Conservation (phyloP, 768 basidiomycete species). For the Nevesoporus exiguus region DNA sequence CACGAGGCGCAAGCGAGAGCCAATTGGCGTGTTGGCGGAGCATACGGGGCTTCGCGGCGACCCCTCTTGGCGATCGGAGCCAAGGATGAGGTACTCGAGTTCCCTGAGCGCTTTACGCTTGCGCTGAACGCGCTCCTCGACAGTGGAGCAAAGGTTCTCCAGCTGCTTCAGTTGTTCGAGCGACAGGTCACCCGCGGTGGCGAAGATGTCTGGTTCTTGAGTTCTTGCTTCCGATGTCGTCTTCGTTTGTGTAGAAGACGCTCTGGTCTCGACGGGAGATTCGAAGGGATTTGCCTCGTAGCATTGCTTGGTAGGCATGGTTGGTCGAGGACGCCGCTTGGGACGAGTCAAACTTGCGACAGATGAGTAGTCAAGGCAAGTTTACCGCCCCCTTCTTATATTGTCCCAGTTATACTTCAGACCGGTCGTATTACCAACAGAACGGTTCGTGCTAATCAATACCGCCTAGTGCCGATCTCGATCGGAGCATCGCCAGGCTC, state of each 20-base stretch:
- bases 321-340: not conserved
- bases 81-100: slow-evolving; percentile 21
- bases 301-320: slow-evolving; percentile 8
- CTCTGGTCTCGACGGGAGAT: slow-evolving; percentile 16
- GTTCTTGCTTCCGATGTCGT: not conserved
- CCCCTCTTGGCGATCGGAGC: slow-evolving; percentile 6
- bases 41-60: slow-evolving; percentile 19
- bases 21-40: slow-evolving; percentile 22
- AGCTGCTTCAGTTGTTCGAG: slow-evolving; percentile 27
- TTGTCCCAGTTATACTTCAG: not conserved
- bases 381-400: slow-evolving; percentile 11
- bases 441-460: not conserved
- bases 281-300: slow-evolving; percentile 17
- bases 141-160: slow-evolving; percentile 19
- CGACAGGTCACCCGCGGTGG: slow-evolving; percentile 29
- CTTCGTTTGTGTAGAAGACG: not conserved
- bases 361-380: not conserved
- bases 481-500: not conserved
- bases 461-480: not conserved
- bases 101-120: slow-evolving; percentile 22
- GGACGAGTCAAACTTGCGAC: not conserved
- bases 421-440: slow-evolving; percentile 12
- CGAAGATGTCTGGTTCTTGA: slow-evolving; percentile 22
- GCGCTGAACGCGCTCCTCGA: slow-evolving; percentile 23
- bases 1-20: slow-evolving; percentile 10